Evolutionary conservation across 2,329 filamentous ascomycete species (phyloP).

Genomic region (Aspergillus ruber): DNA sequence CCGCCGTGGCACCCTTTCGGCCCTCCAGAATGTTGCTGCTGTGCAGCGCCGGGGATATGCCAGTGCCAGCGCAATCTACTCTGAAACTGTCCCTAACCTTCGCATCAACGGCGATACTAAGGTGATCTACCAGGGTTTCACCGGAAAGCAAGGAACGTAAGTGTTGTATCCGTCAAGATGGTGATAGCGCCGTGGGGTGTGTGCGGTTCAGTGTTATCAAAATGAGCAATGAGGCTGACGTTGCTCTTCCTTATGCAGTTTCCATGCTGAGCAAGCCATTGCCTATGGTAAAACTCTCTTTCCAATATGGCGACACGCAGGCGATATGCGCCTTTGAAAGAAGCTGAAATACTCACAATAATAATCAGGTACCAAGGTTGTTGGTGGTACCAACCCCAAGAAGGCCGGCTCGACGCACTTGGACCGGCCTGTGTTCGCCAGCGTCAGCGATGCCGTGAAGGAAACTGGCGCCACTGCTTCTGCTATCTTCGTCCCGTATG

Average conservation of each 20-base stretch:
- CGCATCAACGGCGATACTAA: constrained; percentile 90
- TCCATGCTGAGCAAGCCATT: constrained; percentile 96
- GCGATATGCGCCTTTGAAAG: background rate
- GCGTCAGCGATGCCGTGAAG: constrained; percentile 80
- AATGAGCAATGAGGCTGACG: constrained; percentile 24
- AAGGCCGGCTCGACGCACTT: constrained; percentile 91
- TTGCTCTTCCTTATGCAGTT: constrained; percentile 49
- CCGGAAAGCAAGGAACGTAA: constrained; percentile 91
- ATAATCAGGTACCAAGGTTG: constrained; percentile 78
- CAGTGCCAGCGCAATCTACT: constrained; percentile 62
- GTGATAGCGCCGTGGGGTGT: background rate
- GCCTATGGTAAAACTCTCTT: constrained; percentile 70
- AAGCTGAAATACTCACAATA: constrained; percentile 10
- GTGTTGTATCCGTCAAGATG: constrained; percentile 32
- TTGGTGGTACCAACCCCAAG: constrained; percentile 98
- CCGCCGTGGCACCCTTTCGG: constrained; percentile 65
- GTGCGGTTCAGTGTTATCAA: background rate
- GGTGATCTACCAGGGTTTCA: constrained; percentile 96
- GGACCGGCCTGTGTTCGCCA: constrained; percentile 86
- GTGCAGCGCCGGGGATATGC: constrained; percentile 67
- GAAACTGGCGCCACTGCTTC: constrained; percentile 85
- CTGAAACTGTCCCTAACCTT: constrained; percentile 73
- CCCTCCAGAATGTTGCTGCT: constrained; percentile 56
- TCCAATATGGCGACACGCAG: background rate
- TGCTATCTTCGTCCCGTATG: constrained; percentile 91